Base-by-base conservation (phyloP, 257 asterid species). In the Solanum lignicaule region DNA sequence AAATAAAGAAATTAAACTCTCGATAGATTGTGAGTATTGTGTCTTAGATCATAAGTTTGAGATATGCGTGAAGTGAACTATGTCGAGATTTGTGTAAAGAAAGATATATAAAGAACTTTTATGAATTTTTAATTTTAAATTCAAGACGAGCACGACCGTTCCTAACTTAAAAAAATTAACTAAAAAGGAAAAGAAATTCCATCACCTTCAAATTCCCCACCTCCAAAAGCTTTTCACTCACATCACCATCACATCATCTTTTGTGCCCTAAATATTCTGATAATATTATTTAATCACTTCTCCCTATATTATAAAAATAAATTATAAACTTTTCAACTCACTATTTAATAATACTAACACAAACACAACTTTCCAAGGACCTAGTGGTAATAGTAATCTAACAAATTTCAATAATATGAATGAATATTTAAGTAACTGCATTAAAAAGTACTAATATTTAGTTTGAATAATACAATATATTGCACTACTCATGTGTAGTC, bases 181-280 rank as follows among this genome's bases (percentile, higher is more conserved):
- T 9, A 10, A 62, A 62, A 9, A n/a, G n/a, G n/a, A 55, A 9
- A 33, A 20, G 8, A 48, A 55, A 7, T 55, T 55, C 65, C 11
- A 18, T 55, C 65, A 55, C 65, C 65, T 55, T 10, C 14, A 62
- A 62, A 62, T 62, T 9, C 25, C 25, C 20, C 25, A 79, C 9
- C 18, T 18, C 68, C 41, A 29, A 29, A 29, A 18, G 29, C 20
- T 46, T 81, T 48, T 58, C 88, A 68, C 83, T 91, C 92, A 87
- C 92, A 62, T 89, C 94, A 87, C 93, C 85, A 82, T 92, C 93
- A 84, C 91, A 88, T 93, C 94, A 88, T 88, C 92, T 74, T 87
- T 88, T 48, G 52, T 71, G 85, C 90, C 88, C 36, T 39, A 71
- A 81, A 66, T 33, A 71, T 29, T 86, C 90, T 29, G 41, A 29